phyloP scores from a whole-genome alignment of 169 alveolate species.

The Plasmodium malariae region DNA sequence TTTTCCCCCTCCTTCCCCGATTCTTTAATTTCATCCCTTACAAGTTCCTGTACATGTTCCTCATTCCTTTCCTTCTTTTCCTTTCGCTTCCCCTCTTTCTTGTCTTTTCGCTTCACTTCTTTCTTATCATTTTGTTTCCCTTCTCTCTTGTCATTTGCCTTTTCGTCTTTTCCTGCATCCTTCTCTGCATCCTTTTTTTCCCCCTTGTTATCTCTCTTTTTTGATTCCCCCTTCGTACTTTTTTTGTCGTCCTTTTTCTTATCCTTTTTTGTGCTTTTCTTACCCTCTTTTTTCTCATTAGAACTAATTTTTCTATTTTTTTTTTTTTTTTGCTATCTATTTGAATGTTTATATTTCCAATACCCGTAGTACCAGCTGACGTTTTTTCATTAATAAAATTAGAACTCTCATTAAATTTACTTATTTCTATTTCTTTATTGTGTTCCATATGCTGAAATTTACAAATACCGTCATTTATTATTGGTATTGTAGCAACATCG shows the following conservation, averaged over 20 bases:
- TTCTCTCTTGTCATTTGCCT: neutral
- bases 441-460: neutral
- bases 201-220: neutral
- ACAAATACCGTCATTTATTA: neutral
- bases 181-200: neutral
- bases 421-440: neutral
- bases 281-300: neutral
- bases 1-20: neutral
- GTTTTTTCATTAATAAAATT: too few relatives aligned
- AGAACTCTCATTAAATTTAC: too few relatives aligned
- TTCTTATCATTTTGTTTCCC: neutral
- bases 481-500: constrained; percentile 9
- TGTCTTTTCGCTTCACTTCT: neutral
- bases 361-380: too few relatives aligned
- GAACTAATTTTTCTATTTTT: neutral
- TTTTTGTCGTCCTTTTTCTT: constrained; percentile 7
- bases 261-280: neutral
- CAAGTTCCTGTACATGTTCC: neutral
- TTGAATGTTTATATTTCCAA: neutral
- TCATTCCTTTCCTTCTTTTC: neutral
- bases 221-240: neutral
- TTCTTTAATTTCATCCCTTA: neutral
- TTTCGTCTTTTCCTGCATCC: neutral
- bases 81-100: neutral
- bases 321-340: constrained; percentile 17